Conservation (phyloP, 2,329 filamentous ascomycete species). For the Phialocephala sp. region DNA sequence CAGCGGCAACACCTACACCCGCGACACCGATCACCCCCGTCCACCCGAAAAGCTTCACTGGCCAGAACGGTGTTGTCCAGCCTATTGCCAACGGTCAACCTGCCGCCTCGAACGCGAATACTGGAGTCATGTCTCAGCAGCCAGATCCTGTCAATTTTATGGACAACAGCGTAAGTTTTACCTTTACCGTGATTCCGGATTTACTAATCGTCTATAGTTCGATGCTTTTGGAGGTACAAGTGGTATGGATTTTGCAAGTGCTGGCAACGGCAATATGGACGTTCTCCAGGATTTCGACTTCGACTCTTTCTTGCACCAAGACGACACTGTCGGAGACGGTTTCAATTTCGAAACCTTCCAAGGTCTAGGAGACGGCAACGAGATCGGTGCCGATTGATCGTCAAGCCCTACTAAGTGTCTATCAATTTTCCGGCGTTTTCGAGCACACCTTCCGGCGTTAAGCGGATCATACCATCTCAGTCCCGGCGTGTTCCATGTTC, state of each 20-base stretch:
- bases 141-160: slow-evolving; percentile 56
- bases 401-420: slow-evolving; percentile 25
- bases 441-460: slow-evolving; percentile 43
- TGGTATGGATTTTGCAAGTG: slow-evolving; percentile 60
- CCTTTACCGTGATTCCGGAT: background rate
- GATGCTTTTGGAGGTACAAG: slow-evolving; percentile 24
- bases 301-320: slow-evolving; percentile 69
- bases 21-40: slow-evolving; percentile 69
- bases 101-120: slow-evolving; percentile 48
- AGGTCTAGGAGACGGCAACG: slow-evolving; percentile 56
- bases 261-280: slow-evolving; percentile 55
- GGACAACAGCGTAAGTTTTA: slow-evolving; percentile 45
- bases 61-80: slow-evolving; percentile 52
- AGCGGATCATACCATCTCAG: slow-evolving; percentile 42
- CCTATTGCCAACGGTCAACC: slow-evolving; percentile 45
- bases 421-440: slow-evolving; percentile 42
- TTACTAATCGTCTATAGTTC: slow-evolving; percentile 38
- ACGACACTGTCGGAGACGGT: slow-evolving; percentile 50
- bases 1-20: slow-evolving; percentile 63
- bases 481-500: slow-evolving; percentile 39
- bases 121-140: slow-evolving; percentile 52
- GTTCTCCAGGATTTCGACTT: slow-evolving; percentile 72
- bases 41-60: slow-evolving; percentile 56
- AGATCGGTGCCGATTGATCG: slow-evolving; percentile 62
- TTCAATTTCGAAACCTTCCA: slow-evolving; percentile 64